Percentiles rank a stretch among this genome's conserved stretches.
phyloP scores from a whole-genome alignment of 2,329 filamentous ascomycete species.

The Trichoderma breve region DNA sequence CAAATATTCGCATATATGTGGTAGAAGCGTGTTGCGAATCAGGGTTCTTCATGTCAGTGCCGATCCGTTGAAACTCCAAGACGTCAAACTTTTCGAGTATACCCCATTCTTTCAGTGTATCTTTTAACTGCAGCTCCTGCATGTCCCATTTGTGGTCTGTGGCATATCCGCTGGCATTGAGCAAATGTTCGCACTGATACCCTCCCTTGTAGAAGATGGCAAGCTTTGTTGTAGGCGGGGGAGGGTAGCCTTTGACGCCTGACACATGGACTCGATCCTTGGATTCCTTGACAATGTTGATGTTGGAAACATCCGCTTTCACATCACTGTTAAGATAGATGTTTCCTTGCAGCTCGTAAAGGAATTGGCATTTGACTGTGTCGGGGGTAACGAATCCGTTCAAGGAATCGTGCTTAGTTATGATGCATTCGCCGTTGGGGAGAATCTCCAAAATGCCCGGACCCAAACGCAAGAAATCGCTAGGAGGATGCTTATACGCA shows the following conservation, averaged over 20 bases:
- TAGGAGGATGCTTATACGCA: conserved; percentile 27
- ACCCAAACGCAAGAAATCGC: conserved; percentile 35
- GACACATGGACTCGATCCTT: conserved; percentile 40
- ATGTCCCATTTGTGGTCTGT: conserved; percentile 49
- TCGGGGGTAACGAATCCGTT: conserved; percentile 40
- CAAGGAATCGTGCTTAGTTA: conserved; percentile 47
- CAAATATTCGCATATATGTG: conserved; percentile 45
- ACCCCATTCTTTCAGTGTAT: conserved; percentile 39
- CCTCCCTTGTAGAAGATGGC: conserved; percentile 51
- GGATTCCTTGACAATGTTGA: conserved; percentile 37
- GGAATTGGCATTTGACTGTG: conserved; percentile 45
- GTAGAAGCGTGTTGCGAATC: conserved; percentile 41
- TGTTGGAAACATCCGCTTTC: conserved; percentile 39
- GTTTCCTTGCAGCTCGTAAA: conserved; percentile 49
- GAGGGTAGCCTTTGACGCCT: conserved; percentile 41
- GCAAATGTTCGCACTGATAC: conserved; percentile 44
- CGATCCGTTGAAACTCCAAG: conserved; percentile 50
- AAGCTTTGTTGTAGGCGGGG: conserved; percentile 51
- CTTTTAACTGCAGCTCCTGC: conserved; percentile 46
- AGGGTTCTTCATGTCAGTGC: conserved; percentile 34
- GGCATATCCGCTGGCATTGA: conserved; percentile 49
- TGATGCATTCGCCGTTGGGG: conserved; percentile 43
- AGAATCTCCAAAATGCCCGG: conserved; percentile 51
- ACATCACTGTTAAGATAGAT: conserved; percentile 51
- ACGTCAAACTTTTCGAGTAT: conserved; percentile 43